These are phyloP conservation scores for Phytopythium ostracodes DNA, from an alignment of 352 stramenopile genomes.

Conservation along the genomic window DNA sequence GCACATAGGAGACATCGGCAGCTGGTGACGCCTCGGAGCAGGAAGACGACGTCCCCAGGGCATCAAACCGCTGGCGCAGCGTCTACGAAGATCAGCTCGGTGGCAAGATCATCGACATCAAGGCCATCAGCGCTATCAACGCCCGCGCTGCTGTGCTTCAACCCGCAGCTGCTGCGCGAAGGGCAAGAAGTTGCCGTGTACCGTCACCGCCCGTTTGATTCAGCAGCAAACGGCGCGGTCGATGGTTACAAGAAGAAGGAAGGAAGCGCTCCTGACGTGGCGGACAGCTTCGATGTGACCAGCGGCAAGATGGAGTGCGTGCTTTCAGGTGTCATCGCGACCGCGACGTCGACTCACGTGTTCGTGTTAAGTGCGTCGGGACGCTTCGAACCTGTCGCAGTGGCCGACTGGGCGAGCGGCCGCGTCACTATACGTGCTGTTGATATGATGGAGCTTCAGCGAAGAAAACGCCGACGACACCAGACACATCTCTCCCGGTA, in stretches of 20 bases:
- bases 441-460: neutral
- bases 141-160: slow-evolving; percentile 9
- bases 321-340: slow-evolving; percentile 44
- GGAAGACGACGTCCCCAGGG: neutral
- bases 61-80: neutral
- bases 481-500: neutral
- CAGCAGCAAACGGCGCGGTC: too few species aligned
- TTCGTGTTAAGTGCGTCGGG: slow-evolving; percentile 37
- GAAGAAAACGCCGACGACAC: neutral
- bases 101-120: neutral
- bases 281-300: neutral
- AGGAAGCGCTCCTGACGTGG: neutral
- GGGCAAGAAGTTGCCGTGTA: slow-evolving; percentile 54
- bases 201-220: slow-evolving; percentile 10
- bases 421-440: slow-evolving; percentile 23
- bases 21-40: neutral
- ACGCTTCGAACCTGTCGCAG: slow-evolving; percentile 34
- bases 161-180: slow-evolving; percentile 48
- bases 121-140: neutral
- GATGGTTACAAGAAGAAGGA: too few species aligned
- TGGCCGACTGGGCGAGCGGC: slow-evolving; percentile 40
- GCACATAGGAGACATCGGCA: neutral
- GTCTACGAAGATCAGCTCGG: neutral
- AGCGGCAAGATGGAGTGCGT: slow-evolving; percentile 15
- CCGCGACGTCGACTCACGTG: slow-evolving; percentile 35